Conservation (phyloP, 2,329 filamentous ascomycete genomes). For the Dothideomycetidae sp. region DNA sequence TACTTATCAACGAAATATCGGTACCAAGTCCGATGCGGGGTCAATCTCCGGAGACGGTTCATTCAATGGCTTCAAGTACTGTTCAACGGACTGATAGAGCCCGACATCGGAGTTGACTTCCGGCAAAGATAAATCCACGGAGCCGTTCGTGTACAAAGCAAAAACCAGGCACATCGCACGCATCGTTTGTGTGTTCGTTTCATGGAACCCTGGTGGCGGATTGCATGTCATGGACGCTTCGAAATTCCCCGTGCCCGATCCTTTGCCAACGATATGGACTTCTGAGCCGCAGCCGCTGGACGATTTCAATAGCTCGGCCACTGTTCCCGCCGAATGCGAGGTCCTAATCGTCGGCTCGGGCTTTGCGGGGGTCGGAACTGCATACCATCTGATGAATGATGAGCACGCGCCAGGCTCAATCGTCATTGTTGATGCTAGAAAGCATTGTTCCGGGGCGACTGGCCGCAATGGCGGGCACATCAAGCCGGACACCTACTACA, state of each 20-base stretch:
- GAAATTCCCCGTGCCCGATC: not conserved
- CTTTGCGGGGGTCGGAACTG: conserved; percentile 44
- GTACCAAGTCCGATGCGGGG: no score
- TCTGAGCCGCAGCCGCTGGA: not conserved
- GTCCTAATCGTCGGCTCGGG: conserved; percentile 58
- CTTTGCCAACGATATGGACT: not conserved
- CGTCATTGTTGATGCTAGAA: conserved; percentile 57
- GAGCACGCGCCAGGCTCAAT: conserved; percentile 33
- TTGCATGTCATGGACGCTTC: not conserved
- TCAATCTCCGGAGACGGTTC: no score
- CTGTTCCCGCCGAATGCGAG: conserved; percentile 34
- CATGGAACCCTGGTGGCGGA: no score
- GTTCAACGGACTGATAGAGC: no score
- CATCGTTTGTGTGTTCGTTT: no score
- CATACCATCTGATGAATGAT: conserved; percentile 19
- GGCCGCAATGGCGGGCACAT: conserved; percentile 37
- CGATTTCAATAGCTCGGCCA: not conserved
- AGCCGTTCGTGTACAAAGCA: no score
- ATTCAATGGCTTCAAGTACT: no score
- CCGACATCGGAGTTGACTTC: no score
- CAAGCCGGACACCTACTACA: conserved; percentile 24
- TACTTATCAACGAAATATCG: no score
- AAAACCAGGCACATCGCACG: no score
- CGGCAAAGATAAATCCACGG: no score
- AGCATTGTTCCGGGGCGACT: conserved; percentile 66